phyloP scores from a whole-genome alignment of 495 filamentous ascomycete genomes.

The Alectoria sarmentosa region DNA sequence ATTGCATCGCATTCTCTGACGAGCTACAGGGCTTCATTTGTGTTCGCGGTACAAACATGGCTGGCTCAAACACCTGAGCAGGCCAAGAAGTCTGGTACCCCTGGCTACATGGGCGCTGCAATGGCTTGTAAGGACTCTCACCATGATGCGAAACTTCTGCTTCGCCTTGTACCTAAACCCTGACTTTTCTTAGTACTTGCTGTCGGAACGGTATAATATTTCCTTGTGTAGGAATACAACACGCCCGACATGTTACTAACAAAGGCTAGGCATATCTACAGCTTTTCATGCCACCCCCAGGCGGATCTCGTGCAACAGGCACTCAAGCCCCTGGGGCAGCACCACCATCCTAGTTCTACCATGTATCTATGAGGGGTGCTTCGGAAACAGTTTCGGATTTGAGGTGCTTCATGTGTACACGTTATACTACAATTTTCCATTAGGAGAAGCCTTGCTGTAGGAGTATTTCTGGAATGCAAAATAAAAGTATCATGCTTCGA shows the following conservation, averaged over 20 bases:
- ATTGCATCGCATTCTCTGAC: constrained; percentile 15
- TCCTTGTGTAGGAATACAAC: constrained; percentile 14
- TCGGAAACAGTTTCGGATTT: not conserved
- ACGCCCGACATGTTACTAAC: not conserved
- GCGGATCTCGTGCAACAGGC: constrained; percentile 18
- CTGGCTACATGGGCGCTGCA: constrained; percentile 75
- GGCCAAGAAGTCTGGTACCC: constrained; percentile 57
- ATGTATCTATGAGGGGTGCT: not conserved
- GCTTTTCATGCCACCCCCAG: constrained; percentile 63
- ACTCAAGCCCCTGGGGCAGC: constrained; percentile 38
- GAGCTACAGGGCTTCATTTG: constrained; percentile 62
- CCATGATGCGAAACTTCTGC: not conserved
- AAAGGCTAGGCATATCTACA: constrained; percentile 64
- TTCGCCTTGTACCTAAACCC: constrained; percentile 6
- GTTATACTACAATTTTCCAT: not conserved
- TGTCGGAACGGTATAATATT: constrained; percentile 53
- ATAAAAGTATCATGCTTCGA: not conserved
- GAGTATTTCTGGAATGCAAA: not conserved
- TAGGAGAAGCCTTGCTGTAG: not conserved
- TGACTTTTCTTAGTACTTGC: constrained; percentile 56
- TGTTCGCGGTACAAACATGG: constrained; percentile 80
- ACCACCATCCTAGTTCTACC: constrained; percentile 34
- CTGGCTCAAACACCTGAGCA: constrained; percentile 75
- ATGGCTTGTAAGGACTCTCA: constrained; percentile 65
- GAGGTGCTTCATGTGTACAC: not conserved